Evolutionary conservation across 345 rosid species (phyloP), one percentile per base, ranked within the genome.

Genomic region (Hypericum androsaemum): DNA sequence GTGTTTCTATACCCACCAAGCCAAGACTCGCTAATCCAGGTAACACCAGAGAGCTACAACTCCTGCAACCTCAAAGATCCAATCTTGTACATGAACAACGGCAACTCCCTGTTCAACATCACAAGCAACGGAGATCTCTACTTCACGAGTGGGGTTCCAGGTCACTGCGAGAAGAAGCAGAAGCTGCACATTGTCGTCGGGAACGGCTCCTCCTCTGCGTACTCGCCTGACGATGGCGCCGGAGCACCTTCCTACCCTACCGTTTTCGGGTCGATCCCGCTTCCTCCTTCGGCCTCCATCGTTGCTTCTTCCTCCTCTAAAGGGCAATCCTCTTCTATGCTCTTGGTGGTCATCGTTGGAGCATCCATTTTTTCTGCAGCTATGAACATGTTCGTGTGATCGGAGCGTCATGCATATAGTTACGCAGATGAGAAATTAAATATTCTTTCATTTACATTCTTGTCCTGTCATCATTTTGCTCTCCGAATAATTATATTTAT

Each of bases 1-100:
- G 98, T 88, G 80, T 92, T 88, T 67, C 65, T 88, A 63, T 92
- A 92, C 74, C 98, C 98, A 63, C 98, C 98, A 65, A 92, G 97
- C 65, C 84, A 92, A 73, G 95, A 88, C 61, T 92, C 96, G 59
- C 65, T 92, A 64, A 71, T 92, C 58, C 98, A 85, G 72, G 89
- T 92, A 28, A 77, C 86, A 0, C 53, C 68, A 37, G 58, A 77
- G 40, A 76, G 72, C 53, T 88, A 62, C 76, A 72, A 69, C 59
- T 52, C 69, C 48, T 92, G 98, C 79, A 85, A 88, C 81, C 67
- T 72, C 46, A 81, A 73, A 66, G 83, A 85, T 73, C 95, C 97
- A 56, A 74, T 85, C 75, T 65, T 81, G 70, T 70, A 74, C 76
- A 78, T 88, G 97, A 81, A 74, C 79, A 71, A 92, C 64, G 98